Evolutionary conservation across 306 rosid genomes (phyloP).

Genomic region (Cyamopsis tetragonoloba): DNA sequence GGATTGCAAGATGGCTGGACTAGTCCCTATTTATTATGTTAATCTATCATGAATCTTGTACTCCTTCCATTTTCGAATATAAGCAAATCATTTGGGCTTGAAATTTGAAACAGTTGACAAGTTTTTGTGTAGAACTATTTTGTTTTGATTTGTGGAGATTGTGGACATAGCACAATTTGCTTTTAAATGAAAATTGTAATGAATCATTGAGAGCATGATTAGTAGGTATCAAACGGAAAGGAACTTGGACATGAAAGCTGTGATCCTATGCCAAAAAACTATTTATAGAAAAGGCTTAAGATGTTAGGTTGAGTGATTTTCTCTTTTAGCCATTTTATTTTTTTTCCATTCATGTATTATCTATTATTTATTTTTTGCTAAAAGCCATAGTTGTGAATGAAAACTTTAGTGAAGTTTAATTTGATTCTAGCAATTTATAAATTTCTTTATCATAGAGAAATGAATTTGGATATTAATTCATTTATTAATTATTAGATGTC

Average conservation of each 20-base stretch:
- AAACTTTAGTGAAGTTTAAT: neutral
- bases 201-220: neutral
- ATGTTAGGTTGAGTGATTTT: constrained; percentile 17
- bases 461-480: neutral
- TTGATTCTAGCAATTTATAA: neutral
- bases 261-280: constrained; percentile 2
- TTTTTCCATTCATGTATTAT: neutral
- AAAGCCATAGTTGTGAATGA: neutral
- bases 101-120: too few species aligned
- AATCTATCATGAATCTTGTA: constrained; percentile 54
- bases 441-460: neutral
- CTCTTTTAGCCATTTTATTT: constrained; percentile 12
- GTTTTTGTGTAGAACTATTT: too few species aligned
- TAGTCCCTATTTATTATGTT: constrained; percentile 89
- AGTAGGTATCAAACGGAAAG: neutral
- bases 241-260: neutral
- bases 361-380: neutral
- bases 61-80: too few species aligned
- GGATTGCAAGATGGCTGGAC: constrained; percentile 99
- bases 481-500: constrained; percentile 19
- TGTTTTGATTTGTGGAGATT: neutral
- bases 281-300: neutral
- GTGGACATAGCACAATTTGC: neutral
- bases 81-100: too few species aligned
- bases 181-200: constrained; percentile 10